These are phyloP conservation scores for Arthrobotrys megalospora DNA, from an alignment of 2,329 filamentous ascomycete species.

Conservation along the genomic window DNA sequence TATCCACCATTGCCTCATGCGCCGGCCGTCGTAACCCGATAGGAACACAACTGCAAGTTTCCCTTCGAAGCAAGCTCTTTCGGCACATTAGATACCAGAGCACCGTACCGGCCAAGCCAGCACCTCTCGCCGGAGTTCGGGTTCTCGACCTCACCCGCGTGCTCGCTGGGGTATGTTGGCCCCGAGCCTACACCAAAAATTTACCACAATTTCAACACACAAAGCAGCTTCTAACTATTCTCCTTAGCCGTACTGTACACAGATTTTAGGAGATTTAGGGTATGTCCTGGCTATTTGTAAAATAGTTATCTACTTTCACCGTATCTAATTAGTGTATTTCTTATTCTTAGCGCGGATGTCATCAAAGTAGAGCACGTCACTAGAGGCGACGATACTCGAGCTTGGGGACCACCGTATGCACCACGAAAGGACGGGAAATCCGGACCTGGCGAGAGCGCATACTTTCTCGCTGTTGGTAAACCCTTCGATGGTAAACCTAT, in stretches of 20 bases:
- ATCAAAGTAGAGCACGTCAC: conserved; percentile 97
- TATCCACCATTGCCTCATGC: conserved; percentile 9
- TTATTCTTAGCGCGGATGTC: conserved; percentile 83
- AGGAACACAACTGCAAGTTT: neutral
- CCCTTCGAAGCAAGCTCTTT: conserved; percentile 10
- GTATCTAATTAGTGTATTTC: conserved; percentile 30
- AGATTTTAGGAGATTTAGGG: conserved; percentile 96
- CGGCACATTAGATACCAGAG: conserved; percentile 42
- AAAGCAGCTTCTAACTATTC: conserved; percentile 7
- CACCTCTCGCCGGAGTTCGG: conserved; percentile 84
- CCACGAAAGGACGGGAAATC: conserved; percentile 72
- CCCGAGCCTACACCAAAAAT: conserved; percentile 29
- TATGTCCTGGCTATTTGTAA: conserved; percentile 63
- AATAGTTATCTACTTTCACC: conserved; percentile 9
- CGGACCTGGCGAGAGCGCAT: conserved; percentile 91
- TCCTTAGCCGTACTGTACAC: conserved; percentile 87
- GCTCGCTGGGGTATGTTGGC: conserved; percentile 82
- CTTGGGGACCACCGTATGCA: conserved; percentile 97
- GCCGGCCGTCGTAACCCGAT: neutral
- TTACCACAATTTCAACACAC: conserved; percentile 29
- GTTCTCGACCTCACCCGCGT: conserved; percentile 98
- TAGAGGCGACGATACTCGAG: conserved; percentile 91
- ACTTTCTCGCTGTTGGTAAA: conserved; percentile 83
- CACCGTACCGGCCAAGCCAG: conserved; percentile 40
- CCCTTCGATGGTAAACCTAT: neutral